These are phyloP conservation scores for Telopea speciosissima DNA, from an alignment of 177 flowering plant genomes.

Conservation along the genomic window DNA sequence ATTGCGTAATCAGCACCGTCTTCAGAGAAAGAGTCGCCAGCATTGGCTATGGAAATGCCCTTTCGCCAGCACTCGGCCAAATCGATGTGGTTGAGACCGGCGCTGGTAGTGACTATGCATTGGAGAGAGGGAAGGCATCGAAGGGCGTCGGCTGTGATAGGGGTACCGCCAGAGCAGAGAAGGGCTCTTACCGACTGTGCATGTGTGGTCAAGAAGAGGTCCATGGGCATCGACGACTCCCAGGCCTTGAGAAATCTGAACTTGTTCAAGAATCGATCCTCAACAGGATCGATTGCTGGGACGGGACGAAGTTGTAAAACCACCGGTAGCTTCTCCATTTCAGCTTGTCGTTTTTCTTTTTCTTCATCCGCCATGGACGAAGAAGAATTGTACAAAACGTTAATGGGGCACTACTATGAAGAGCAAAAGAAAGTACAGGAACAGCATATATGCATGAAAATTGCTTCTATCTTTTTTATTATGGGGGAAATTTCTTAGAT, in stretches of 20 bases:
- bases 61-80: conserved; percentile 38
- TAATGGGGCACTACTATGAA: too few species aligned
- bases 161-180: conserved; percentile 9
- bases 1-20: conserved; percentile 58
- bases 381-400: too few species aligned
- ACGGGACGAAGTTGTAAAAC: conserved; percentile 20
- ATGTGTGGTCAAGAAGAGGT: conserved; percentile 19
- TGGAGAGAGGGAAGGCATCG: conserved; percentile 31
- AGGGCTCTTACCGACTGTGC: conserved; percentile 18
- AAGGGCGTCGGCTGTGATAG: conserved; percentile 22
- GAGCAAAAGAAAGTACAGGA: too few species aligned
- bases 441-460: too few species aligned
- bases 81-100: conserved; percentile 50
- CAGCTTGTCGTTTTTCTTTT: not conserved
- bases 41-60: conserved; percentile 33
- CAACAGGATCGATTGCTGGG: not conserved
- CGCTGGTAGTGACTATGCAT: conserved; percentile 32
- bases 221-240: conserved; percentile 17
- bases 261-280: conserved; percentile 12
- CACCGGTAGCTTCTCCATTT: conserved; percentile 10
- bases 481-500: too few species aligned
- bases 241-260: conserved; percentile 22
- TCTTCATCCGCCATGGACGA: not conserved
- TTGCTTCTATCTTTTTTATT: too few species aligned
- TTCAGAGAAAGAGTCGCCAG: conserved; percentile 31